Conservation (phyloP, 2,329 filamentous ascomycete species). For the Sordariomycetes sp. region DNA sequence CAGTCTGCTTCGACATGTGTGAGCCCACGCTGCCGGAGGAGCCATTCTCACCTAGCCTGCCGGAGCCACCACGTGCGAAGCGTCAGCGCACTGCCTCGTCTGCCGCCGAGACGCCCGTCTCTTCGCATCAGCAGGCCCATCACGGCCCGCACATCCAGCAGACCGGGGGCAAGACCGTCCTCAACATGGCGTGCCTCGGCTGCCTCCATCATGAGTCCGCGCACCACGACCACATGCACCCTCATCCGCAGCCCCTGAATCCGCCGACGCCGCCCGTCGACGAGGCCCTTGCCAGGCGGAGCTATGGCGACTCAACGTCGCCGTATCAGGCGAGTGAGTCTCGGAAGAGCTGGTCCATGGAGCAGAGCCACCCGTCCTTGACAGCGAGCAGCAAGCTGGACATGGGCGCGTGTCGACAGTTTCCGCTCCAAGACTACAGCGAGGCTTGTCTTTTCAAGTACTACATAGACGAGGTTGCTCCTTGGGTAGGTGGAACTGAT, state of each 20-base stretch:
- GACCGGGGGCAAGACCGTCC: background rate
- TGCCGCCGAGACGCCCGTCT: background rate
- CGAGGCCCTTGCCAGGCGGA: too few species aligned
- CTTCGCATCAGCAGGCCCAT: background rate
- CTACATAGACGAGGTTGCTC: constrained; percentile 5
- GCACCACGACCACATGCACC: too few species aligned
- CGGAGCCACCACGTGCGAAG: background rate
- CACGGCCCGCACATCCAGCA: background rate
- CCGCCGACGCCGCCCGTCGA: too few species aligned
- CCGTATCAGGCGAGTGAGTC: too few species aligned
- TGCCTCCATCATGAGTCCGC: background rate
- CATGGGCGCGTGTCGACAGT: background rate
- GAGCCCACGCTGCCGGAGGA: too few species aligned
- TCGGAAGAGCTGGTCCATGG: too few species aligned
- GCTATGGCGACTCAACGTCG: too few species aligned
- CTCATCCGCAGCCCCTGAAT: too few species aligned
- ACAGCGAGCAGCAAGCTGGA: background rate
- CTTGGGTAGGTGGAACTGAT: constrained; percentile 2
- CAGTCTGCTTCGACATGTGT: constrained; percentile 2
- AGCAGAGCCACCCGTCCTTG: background rate
- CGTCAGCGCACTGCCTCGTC: background rate
- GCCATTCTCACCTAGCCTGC: background rate
- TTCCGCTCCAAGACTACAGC: constrained; percentile 1
- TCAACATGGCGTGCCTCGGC: background rate
- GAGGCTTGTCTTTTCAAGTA: constrained; percentile 6